Evolutionary conservation across 495 filamentous ascomycete species (phyloP), one percentile per base, ranked within the genome.

Genomic region (Evansstolkia leycettana): DNA sequence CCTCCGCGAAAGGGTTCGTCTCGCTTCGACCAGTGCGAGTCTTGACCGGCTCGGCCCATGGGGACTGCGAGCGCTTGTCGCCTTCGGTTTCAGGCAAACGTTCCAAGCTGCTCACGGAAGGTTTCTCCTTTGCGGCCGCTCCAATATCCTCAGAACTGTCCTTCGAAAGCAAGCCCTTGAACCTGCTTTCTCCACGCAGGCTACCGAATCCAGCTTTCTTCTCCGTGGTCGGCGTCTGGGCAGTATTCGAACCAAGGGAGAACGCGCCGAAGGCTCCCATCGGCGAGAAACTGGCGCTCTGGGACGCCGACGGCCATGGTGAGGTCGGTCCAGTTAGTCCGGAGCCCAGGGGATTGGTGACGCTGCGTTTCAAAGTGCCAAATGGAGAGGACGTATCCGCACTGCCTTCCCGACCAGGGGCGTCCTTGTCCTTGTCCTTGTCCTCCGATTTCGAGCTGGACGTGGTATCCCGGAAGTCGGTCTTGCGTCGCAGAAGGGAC

Each of bases 181-280:
- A 76, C 26, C 85, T 74, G 52, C 84, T 93, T 48, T 86, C 82
- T 9, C 80, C 76, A 23, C 83, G 67, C 16, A 74, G 46, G 42
- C 73, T 82, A 28, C 74, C 80, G 50, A 77, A 75, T 1, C 76
- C 75, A 25, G 72, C 43, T 41, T 74, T 70, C 64, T 86, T 90
- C 36, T 93, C 84, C 24, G 59, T 54, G 1, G 57, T 52, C 11
- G 76, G 70, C 15, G 75, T 72, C 26, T 64, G 66, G 11, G 56
- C 55, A 3, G 54, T 38, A 17, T 46, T 49, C 10, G 60, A 50
- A n/a, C 67, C 70, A 15, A 87, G 52, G 7, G 76, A 76, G 50
- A 94, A 94, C 38, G 72, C 88, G 8, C 87, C 84, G 58, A 94
- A 94, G n/a, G 80, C 74, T 17, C 85, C 84, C 65, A 89, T 82